phyloP scores from a whole-genome alignment of 1,284 basidiomycete species.

The Rhodotorula sp. region DNA sequence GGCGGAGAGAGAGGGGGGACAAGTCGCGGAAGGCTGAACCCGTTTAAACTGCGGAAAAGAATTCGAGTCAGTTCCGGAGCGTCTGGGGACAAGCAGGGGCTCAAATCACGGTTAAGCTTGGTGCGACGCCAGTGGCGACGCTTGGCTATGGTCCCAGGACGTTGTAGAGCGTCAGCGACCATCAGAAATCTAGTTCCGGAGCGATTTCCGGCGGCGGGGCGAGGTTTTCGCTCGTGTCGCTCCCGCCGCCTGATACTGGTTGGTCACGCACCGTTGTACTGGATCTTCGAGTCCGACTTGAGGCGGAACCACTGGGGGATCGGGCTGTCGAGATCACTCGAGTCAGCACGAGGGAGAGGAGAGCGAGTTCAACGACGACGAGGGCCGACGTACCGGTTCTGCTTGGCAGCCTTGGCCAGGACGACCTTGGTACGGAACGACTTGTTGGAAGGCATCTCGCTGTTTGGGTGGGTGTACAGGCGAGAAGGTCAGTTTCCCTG shows the following conservation, averaged over 20 bases:
- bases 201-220: not conserved
- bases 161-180: not conserved
- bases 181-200: not conserved
- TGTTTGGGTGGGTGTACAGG: not conserved
- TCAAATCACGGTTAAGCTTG: conserved; percentile 30
- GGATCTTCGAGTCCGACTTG: conserved; percentile 45
- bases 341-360: not conserved
- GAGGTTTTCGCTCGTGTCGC: too few relatives aligned
- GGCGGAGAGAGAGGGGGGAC: too few relatives aligned
- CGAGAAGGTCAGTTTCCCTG: not conserved
- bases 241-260: not conserved
- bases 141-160: conserved; percentile 28
- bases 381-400: conserved; percentile 76
- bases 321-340: conserved; percentile 20
- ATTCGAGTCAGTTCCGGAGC: too few relatives aligned
- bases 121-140: conserved; percentile 45
- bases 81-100: too few relatives aligned
- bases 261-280: conserved; percentile 41
- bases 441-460: conserved; percentile 84
- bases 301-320: conserved; percentile 45
- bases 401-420: conserved; percentile 90
- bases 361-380: not conserved
- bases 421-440: conserved; percentile 93
- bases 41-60: too few relatives aligned
- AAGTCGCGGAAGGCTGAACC: too few relatives aligned